These are phyloP conservation scores for Malassezia slooffiae DNA, from an alignment of 1,284 basidiomycete species.

Conservation along the genomic window DNA sequence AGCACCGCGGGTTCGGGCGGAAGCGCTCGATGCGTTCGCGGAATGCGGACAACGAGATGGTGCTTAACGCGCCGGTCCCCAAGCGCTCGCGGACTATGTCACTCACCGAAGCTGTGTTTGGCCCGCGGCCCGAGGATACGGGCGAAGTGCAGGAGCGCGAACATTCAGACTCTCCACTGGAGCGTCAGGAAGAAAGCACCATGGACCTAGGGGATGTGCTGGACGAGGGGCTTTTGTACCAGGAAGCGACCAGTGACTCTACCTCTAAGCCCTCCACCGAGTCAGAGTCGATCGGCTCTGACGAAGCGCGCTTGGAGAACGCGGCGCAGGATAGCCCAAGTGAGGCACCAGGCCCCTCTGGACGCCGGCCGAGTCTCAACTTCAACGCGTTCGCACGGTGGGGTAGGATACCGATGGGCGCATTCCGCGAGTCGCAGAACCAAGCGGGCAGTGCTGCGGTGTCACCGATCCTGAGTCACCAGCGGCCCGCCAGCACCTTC, in stretches of 20 bases:
- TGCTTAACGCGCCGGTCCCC: too few relatives aligned
- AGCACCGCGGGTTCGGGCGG: conserved; percentile 29
- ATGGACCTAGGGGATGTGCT: conserved; percentile 44
- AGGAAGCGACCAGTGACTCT: conserved; percentile 17
- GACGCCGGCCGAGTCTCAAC: conserved; percentile 26
- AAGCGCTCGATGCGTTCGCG: conserved; percentile 15
- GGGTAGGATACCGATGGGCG: conserved; percentile 43
- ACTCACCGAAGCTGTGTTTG: too few relatives aligned
- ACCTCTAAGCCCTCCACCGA: conserved; percentile 22
- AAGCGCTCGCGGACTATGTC: too few relatives aligned
- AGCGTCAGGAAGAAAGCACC: conserved; percentile 19
- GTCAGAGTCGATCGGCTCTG: conserved; percentile 5
- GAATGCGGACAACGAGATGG: too few relatives aligned
- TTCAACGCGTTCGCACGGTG: conserved; percentile 38
- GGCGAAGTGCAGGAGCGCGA: conserved; percentile 3
- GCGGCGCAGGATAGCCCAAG: background rate
- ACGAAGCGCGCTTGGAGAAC: conserved; percentile 5
- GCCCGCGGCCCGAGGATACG: too few relatives aligned
- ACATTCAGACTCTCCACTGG: conserved; percentile 31
- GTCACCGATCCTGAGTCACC: conserved; percentile 10
- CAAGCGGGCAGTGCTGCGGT: conserved; percentile 10
- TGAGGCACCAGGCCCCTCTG: conserved; percentile 6
- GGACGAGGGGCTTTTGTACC: conserved; percentile 34
- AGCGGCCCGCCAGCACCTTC: conserved; percentile 27
- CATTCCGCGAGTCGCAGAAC: conserved; percentile 38